Evolutionary conservation across 2,329 filamentous ascomycete genomes (phyloP), one percentile per base, ranked within the genome.

Genomic region (Phaeophleospora eucalypticola): DNA sequence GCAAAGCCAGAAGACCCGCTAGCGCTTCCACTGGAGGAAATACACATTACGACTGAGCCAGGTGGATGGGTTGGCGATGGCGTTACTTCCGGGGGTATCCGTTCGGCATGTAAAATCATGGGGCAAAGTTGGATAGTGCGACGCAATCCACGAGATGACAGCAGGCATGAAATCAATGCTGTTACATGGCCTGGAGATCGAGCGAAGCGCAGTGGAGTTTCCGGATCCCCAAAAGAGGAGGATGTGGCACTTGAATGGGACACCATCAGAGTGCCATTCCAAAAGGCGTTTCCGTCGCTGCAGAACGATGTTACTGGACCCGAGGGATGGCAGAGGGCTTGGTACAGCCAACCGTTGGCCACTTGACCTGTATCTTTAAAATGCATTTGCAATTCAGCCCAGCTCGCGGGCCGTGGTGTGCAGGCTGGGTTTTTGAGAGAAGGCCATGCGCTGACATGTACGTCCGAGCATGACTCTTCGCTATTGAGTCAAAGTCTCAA

Each of bases 141-240:
- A 9, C 38, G 38, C 17, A 41, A 24, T 27, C 38, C 38, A 10
- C 19, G 38, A 27, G 38, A 41, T 27, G 19, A 41, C 14, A 21
- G 20, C 6, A 41, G 38, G 14, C n/a, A 41, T 8, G 18, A 21
- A 27, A 4, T 41, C 3, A 21, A 41, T n/a, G 19, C 17, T n/a
- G 20, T 41, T 8, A 3, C 7, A 16, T 41, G 38, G 38, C 15
- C 9, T 27, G 38, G 17, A 14, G 21, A 21, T 24, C 10, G 19
- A 4, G 8, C 38, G 17, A 41, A 16, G 14, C 29, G 21, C 7
- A 27, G 12, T 15, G 17, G 17, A 10, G 15, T 14, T 15, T 7
- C 8, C 3, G 6, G 38, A 4, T 4, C 14, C 12, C n/a, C 20
- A n/a, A 4, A 41, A 3, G 24, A n/a, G 6, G 14, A 27, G 14